Evolutionary conservation across 352 stramenopile species (phyloP), one percentile per base, ranked within the genome.

Genomic region (Globisporangium nodosum): DNA sequence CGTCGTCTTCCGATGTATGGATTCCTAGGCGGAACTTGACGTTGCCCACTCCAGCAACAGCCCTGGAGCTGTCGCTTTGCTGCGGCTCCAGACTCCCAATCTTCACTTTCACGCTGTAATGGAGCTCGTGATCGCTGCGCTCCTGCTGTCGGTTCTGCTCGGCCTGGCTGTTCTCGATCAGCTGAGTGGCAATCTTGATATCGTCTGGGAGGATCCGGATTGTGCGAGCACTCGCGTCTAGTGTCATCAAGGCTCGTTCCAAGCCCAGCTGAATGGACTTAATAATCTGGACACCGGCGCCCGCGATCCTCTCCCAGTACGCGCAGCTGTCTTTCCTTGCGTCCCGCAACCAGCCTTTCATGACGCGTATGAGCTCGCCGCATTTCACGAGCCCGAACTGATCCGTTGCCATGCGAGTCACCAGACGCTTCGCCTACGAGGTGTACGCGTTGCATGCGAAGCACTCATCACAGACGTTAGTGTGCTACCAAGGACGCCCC

Each of bases 341-440:
- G 35, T 52, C 51, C 30, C 66, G 39, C 15, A 79, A 21, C 78
- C 76, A 87, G 3, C 35, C 15, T 62, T 70, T 78, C 61, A 85
- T 61, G n/a, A 73, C 49, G 24, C 78, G 78, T 27, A 84, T 45
- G 30, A 87, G 59, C 31, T 88, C 74, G 31, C 71, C 69, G n/a
- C 65, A 75, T 18, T 70, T 74, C 15, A 76, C 74, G 39, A 71
- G 59, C n/a, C 75, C 75, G 15, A 84, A 66, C 18, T 78, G 61
- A 37, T 83, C 73, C 5, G 55, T 46, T 21, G 59, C 20, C 56
- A 87, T 67, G 33, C 71, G 63, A n/a, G 45, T 3, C 9, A 79
- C 20, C 13, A 86, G 58, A 1, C 21, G 18, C 12, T 75, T 37
- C 18, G 76, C 73, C 79, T 87, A 16, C n/a, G 11, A 16, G 12